Evolutionary conservation across 129 eudicot species (phyloP), one percentile per base, ranked within the genome.

Genomic region (Tanacetum coccineum): DNA sequence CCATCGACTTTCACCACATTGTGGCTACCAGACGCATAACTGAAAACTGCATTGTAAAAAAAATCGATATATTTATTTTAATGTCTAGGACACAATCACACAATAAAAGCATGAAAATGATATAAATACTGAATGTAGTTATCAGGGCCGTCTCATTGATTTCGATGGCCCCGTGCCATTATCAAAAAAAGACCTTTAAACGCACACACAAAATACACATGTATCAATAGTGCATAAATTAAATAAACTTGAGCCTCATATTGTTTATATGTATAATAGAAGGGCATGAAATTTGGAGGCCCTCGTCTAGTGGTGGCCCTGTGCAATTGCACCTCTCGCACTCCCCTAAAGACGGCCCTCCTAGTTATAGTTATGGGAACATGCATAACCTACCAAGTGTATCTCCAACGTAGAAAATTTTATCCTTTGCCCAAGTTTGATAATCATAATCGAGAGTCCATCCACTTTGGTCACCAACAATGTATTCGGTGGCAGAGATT

Each of bases 371-470:
- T 6, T 15, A 5, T 36, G 40, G 40, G 9, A 36, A n/a, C n/a
- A n/a, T n/a, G 5, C 42, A 36, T 36, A 36, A 36, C 42, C 2
- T 45, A 76, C 76, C 71, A 50, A 70, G 76, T 70, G 30, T 62
- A 14, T 70, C 80, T 18, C 76, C 76, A 0, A 76, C 80, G 11
- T 25, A 25, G 71, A 76, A 76, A 6, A 44, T n/a, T 20, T 53
- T 76, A 7, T 66, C 66, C 6, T 5, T 28, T 0, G 76, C 64
- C 80, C 76, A 76, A 1, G 76, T 59, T 76, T 69, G 75, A 39
- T 76, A 76, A 69, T 76, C 71, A 20, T 69, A 63, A 26, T 57
- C 50, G 10, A 59, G 15, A 12, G 66, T 73, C 78, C 78, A 73
- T 0, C 78, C 78, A 13, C 48, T 73, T 44, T 45, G 4, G 11